These are phyloP conservation scores for Pelargonium fulgidum DNA, from an alignment of 441 rosid genomes.

Conservation along the genomic window DNA sequence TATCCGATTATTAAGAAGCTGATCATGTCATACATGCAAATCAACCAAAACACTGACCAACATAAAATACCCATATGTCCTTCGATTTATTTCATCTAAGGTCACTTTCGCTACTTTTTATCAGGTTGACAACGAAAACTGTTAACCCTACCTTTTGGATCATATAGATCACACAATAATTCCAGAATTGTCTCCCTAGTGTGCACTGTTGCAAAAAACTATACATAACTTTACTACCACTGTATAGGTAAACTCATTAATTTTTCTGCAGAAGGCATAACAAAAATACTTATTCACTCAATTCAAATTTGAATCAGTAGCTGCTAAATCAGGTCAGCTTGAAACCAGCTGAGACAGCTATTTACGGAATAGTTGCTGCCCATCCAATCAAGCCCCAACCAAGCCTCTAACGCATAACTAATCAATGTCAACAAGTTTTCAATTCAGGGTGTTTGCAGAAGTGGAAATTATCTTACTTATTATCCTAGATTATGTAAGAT, in stretches of 20 bases:
- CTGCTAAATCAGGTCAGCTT: background rate
- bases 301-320: background rate
- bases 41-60: background rate
- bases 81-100: no score
- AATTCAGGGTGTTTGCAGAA: background rate
- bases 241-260: background rate
- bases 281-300: background rate
- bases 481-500: background rate
- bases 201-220: background rate
- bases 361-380: background rate
- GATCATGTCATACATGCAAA: background rate
- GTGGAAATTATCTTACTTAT: no score
- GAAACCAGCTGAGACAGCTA: background rate
- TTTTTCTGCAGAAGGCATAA: background rate
- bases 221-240: background rate
- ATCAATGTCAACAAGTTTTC: slow-evolving; percentile 2
- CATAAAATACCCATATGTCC: no score
- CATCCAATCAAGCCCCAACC: background rate
- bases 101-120: no score
- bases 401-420: background rate
- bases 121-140: no score
- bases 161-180: background rate
- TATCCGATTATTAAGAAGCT: background rate
- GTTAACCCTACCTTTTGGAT: no score
- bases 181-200: background rate